Evolutionary conservation across 2,329 filamentous ascomycete genomes (phyloP).

Genomic region (Nigrograna mackinnonii): DNA sequence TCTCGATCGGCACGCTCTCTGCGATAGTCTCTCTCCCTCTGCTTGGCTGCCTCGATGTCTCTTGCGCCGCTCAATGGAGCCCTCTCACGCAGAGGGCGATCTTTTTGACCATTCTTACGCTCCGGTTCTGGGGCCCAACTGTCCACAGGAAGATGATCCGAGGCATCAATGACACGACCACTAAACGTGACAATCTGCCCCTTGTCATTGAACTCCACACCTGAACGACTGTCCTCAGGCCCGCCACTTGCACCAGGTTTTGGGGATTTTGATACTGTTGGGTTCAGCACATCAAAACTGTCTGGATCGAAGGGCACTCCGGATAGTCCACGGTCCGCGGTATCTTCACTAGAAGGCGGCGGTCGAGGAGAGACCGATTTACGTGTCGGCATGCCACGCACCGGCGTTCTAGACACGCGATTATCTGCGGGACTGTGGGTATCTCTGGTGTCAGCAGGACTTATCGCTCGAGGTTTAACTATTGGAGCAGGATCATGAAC

Average conservation of each 20-base stretch:
- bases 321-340: constrained; percentile 56
- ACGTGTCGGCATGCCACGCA: constrained; percentile 56
- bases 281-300: constrained; percentile 74
- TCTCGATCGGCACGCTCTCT: constrained; percentile 37
- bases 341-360: constrained; percentile 45
- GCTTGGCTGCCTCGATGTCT: constrained; percentile 36
- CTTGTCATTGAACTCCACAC: constrained; percentile 54
- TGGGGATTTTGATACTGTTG: constrained; percentile 40
- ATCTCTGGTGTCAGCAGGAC: constrained; percentile 40
- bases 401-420: constrained; percentile 45
- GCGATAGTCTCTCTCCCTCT: constrained; percentile 35
- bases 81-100: constrained; percentile 46
- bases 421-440: constrained; percentile 30
- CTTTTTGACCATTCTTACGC: constrained; percentile 54
- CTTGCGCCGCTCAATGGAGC: constrained; percentile 57
- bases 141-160: constrained; percentile 77
- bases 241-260: constrained; percentile 12
- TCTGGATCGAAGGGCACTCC: constrained; percentile 75
- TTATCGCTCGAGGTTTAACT: constrained; percentile 48
- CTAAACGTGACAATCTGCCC: constrained; percentile 77
- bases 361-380: constrained; percentile 78
- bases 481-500: constrained; percentile 44
- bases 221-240: constrained; percentile 30
- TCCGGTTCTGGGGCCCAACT: constrained; percentile 79
- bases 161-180: constrained; percentile 77